A percentile compares a stretch with the other conserved stretches of the same genome.
Evolutionary conservation across 2,329 filamentous ascomycete genomes (phyloP).

Genomic region (Penicillium griseofulvum): DNA sequence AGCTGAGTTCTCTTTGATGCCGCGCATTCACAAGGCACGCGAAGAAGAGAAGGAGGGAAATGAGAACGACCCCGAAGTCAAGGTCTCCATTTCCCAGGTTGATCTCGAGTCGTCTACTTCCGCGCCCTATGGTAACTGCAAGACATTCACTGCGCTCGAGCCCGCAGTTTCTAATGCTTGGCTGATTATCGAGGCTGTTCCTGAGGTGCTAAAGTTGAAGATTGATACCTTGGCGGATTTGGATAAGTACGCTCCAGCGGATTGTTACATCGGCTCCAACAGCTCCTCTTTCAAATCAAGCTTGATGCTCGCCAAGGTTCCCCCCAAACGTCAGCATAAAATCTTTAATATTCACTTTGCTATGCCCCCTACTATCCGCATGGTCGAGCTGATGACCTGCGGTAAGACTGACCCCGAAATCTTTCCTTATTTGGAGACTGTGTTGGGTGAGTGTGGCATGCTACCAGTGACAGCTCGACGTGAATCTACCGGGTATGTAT

Average conservation of each 20-base stretch:
- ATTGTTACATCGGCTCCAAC: constrained; percentile 53
- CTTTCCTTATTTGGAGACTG: constrained; percentile 44
- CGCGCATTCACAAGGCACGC: constrained; percentile 4
- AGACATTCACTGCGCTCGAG: constrained; percentile 40
- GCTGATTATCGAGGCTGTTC: constrained; percentile 55
- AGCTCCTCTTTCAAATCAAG: constrained; percentile 52
- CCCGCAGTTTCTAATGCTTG: constrained; percentile 48
- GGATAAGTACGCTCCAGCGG: constrained; percentile 40
- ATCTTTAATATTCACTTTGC: constrained; percentile 53
- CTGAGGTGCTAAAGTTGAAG: constrained; percentile 52
- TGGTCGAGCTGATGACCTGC: constrained; percentile 55
- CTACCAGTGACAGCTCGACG: constrained; percentile 44
- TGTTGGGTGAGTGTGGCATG: constrained; percentile 43
- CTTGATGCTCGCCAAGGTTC: constrained; percentile 47
- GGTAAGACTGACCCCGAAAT: constrained; percentile 46
- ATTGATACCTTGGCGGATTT: constrained; percentile 48
- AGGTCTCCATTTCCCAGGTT: constrained; percentile 18
- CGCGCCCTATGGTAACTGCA: constrained; percentile 30
- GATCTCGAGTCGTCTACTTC: constrained; percentile 21
- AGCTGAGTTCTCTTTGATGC: constrained; percentile 23
- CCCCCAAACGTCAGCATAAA: constrained; percentile 1
- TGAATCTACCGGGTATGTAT: constrained; percentile 46
- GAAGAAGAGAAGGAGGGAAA: background rate
- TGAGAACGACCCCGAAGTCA: background rate
- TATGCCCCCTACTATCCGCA: constrained; percentile 46